phyloP scores from a whole-genome alignment of 768 basidiomycete genomes.

The Hebeloma cylindrosporum region DNA sequence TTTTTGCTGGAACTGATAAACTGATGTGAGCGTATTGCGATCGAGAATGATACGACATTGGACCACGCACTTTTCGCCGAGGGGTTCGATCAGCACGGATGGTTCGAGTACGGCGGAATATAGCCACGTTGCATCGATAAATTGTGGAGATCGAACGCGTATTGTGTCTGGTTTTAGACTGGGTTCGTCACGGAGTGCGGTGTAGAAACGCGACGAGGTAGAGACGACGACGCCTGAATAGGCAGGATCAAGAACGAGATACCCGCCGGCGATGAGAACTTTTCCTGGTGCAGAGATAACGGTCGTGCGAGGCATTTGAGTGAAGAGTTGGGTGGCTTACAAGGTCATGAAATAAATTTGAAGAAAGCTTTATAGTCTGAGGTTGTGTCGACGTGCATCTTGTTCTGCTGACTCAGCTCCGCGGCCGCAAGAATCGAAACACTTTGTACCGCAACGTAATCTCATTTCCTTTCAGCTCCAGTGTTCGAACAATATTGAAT shows the following conservation, averaged over 20 bases:
- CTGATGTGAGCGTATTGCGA: slow-evolving; percentile 10
- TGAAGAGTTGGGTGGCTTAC: slow-evolving; percentile 12
- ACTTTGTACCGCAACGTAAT: slow-evolving; percentile 17
- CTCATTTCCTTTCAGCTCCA: slow-evolving; percentile 12
- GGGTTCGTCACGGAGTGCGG: slow-evolving; percentile 53
- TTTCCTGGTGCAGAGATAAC: slow-evolving; percentile 93
- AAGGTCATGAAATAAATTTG: slow-evolving; percentile 7
- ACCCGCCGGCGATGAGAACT: slow-evolving; percentile 93
- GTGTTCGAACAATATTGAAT: slow-evolving; percentile 12
- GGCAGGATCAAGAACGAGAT: slow-evolving; percentile 88
- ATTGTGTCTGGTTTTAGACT: slow-evolving; percentile 43
- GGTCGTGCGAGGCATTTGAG: slow-evolving; percentile 53
- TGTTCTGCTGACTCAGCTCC: slow-evolving; percentile 19
- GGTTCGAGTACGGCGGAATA: slow-evolving; percentile 54
- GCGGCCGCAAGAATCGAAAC: slow-evolving; percentile 7
- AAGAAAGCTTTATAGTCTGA: slow-evolving; percentile 16
- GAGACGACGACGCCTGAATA: slow-evolving; percentile 89
- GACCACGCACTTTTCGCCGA: slow-evolving; percentile 39
- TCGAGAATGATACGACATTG: slow-evolving; percentile 12
- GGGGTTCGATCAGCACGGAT: slow-evolving; percentile 32
- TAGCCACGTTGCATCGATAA: slow-evolving; percentile 74
- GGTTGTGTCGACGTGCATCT: slow-evolving; percentile 8
- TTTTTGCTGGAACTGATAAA: slow-evolving; percentile 57
- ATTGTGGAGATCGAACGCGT: slow-evolving; percentile 88
- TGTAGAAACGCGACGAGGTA: slow-evolving; percentile 93